Evolutionary conservation across 2,329 filamentous ascomycete genomes (phyloP), one percentile per base, ranked within the genome.

Genomic region (Monilinia aucupariae): DNA sequence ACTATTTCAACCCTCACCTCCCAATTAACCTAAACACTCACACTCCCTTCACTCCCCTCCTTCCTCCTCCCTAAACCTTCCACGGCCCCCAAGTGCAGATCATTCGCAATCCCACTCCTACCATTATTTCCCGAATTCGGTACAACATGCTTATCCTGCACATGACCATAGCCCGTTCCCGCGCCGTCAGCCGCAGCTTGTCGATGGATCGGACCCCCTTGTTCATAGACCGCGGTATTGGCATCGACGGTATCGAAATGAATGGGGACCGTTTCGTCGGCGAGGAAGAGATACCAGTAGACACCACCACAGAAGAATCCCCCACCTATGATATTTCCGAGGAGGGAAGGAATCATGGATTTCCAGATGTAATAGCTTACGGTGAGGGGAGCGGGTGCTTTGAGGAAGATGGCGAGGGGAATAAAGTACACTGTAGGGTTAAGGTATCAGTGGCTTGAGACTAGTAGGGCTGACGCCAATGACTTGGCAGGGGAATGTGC

Each of bases 291-390:
- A 62, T 80, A 81, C 78, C 78, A 81, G 67, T 79, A 81, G 20
- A 78, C 78, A 0, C 73, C 76, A 6, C 78, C 81, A n/a, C 78
- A 78, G 66, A 85, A 84, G 2, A 83, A 49, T 0, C 74, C 76
- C 2, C 82, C 82, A 0, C 82, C 82, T 3, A 85, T 68, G 20
- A 82, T 78, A 65, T 85, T 85, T 0, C 82, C 82, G 2, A 84
- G 66, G 3, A 79, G 65, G 0, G 80, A 76, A 0, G 82, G 83
- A 41, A 85, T 79, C 65, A 84, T 78, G 0, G 78, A 79, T 68
- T 85, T 83, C 80, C 81, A 85, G 65, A 85, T 81, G 63, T 84
- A 85, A 48, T 82, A 73, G 0, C 77, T 75, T 0, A 81, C 76
- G 0, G 73, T 77, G 27, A 84, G 74, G 0, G 73, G 73, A n/a